Percentiles rank a stretch among this genome's conserved stretches.
phyloP scores from a whole-genome alignment of 1,139 yeast genomes.

The Diutina scorzettiae region DNA sequence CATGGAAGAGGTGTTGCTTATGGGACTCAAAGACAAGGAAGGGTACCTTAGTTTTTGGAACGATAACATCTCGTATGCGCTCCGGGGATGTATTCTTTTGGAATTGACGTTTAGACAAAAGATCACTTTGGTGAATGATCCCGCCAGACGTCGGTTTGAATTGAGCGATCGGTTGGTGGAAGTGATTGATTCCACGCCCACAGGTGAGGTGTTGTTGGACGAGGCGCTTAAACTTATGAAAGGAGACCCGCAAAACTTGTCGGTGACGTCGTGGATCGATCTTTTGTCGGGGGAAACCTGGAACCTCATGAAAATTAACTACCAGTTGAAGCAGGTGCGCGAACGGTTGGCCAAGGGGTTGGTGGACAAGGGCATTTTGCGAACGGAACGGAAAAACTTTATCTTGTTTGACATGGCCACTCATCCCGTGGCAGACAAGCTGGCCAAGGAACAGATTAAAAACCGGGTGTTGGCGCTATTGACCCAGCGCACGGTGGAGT shows the following conservation, averaged over 20 bases:
- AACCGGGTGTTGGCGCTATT: constrained; percentile 61
- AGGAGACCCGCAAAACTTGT: constrained; percentile 64
- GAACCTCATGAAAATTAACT: constrained; percentile 89
- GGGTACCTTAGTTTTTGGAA: constrained; percentile 97
- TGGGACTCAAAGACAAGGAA: constrained; percentile 91
- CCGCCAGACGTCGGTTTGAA: constrained; percentile 85
- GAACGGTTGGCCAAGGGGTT: constrained; percentile 94
- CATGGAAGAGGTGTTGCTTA: constrained; percentile 89
- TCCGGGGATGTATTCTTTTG: constrained; percentile 86
- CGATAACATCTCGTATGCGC: constrained; percentile 90
- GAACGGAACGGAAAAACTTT: constrained; percentile 92
- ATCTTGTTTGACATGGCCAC: constrained; percentile 97
- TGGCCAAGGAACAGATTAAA: constrained; percentile 70
- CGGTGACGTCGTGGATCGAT: constrained; percentile 91
- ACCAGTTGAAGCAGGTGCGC: constrained; percentile 93
- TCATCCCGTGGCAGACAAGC: constrained; percentile 83
- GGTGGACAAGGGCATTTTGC: constrained; percentile 93
- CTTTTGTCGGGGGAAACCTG: constrained; percentile 92
- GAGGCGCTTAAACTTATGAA: constrained; percentile 89
- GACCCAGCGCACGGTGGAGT: constrained; percentile 54
- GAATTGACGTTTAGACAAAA: constrained; percentile 88
- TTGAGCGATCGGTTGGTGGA: constrained; percentile 79
- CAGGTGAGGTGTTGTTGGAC: constrained; percentile 92
- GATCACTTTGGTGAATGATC: constrained; percentile 82
- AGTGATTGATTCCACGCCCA: constrained; percentile 72